Evolutionary conservation across 495 filamentous ascomycete genomes (phyloP).

Genomic region (Podospora tetraspora): DNA sequence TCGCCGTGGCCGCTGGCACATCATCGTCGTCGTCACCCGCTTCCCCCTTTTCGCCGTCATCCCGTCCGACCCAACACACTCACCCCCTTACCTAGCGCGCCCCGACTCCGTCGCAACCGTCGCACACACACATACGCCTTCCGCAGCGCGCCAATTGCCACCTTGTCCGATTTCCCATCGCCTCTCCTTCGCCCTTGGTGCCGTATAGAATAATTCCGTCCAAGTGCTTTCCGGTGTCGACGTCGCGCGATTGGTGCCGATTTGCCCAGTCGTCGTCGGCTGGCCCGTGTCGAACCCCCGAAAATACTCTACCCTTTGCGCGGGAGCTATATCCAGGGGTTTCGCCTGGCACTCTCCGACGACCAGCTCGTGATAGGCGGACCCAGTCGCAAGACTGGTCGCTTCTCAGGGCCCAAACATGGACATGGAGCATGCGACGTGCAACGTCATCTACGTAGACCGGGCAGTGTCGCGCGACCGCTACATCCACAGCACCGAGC

Average conservation of each 20-base stretch:
- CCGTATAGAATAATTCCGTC: neutral
- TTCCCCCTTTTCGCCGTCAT: neutral
- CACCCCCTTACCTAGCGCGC: neutral
- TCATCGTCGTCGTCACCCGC: neutral
- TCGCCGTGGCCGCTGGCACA: neutral
- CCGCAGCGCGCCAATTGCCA: neutral
- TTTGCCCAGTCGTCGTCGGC: conserved; percentile 9
- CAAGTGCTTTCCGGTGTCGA: neutral
- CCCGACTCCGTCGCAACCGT: neutral
- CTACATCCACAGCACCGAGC: conserved; percentile 11
- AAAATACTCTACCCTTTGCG: conserved; percentile 8
- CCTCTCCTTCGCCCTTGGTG: neutral
- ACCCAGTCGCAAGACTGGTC: conserved; percentile 47
- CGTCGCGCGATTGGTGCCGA: conserved; percentile 23
- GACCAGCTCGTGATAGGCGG: conserved; percentile 35
- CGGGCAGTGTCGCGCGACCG: conserved; percentile 62
- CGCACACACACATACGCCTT: neutral
- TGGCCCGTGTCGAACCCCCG: conserved; percentile 11
- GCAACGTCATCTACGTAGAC: conserved; percentile 81
- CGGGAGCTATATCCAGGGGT: conserved; percentile 7
- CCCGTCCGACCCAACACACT: neutral
- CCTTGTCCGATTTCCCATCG: neutral
- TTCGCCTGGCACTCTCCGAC: conserved; percentile 17
- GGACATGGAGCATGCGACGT: conserved; percentile 62
- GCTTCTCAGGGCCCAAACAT: conserved; percentile 35